A percentile compares a stretch with the other conserved stretches of the same genome.
These are phyloP conservation scores for Xylariaceae sp. DNA, from an alignment of 2,329 filamentous ascomycete genomes.

Conservation along the genomic window DNA sequence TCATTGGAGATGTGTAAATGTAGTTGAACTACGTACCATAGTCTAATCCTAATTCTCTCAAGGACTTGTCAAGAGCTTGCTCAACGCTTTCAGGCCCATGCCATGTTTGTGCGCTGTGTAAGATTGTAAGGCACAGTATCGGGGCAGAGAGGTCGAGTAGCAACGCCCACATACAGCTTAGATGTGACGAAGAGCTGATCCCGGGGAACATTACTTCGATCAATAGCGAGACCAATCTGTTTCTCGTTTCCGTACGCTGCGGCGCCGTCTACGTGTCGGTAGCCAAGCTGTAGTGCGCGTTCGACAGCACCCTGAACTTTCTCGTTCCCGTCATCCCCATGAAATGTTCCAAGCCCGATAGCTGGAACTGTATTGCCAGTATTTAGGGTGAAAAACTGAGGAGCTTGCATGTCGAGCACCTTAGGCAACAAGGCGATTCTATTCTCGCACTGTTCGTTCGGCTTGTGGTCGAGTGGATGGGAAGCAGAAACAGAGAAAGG, in stretches of 20 bases:
- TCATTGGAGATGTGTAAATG: not conserved
- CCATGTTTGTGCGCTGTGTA: constrained; percentile 8
- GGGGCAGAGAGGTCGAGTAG: too few relatives aligned
- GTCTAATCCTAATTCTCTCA: constrained; percentile 10
- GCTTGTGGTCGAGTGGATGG: too few relatives aligned
- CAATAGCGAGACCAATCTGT: constrained; percentile 29
- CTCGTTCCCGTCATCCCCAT: constrained; percentile 22
- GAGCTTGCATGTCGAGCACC: constrained; percentile 20
- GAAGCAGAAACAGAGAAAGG: too few relatives aligned
- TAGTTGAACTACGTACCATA: constrained; percentile 9
- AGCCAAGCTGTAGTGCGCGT: constrained; percentile 24
- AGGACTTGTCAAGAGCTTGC: constrained; percentile 11
- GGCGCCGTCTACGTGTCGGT: constrained; percentile 29
- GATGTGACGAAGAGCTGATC: constrained; percentile 29
- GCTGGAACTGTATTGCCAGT: constrained; percentile 22
- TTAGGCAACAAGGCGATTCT: constrained; percentile 1
- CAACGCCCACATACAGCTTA: constrained; percentile 23
- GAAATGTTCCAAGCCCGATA: constrained; percentile 28
- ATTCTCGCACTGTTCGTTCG: too few relatives aligned
- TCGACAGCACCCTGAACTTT: constrained; percentile 28
- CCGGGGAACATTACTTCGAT: constrained; percentile 25
- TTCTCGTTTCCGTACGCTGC: constrained; percentile 29
- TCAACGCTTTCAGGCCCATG: constrained; percentile 12
- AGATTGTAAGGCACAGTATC: not conserved
- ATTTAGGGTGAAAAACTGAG: constrained; percentile 21